phyloP scores from a whole-genome alignment of 106 monocot species.

The Dioscorea dumetorum region DNA sequence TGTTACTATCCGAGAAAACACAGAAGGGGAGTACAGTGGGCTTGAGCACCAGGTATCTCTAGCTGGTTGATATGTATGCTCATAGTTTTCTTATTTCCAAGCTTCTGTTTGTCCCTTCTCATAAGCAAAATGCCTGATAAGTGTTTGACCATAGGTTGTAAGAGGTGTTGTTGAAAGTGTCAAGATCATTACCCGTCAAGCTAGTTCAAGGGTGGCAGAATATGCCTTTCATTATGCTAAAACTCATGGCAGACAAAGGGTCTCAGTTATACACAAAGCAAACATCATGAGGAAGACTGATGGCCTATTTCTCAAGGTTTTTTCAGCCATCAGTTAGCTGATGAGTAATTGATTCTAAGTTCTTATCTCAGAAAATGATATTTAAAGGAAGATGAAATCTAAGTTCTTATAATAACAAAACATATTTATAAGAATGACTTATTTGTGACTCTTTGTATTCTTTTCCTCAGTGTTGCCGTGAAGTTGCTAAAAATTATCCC shows the following conservation, averaged over 20 bases:
- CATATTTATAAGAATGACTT: no score
- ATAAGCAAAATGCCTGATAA: background rate
- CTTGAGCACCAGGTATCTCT: slow-evolving; percentile 84
- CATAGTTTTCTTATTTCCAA: no score
- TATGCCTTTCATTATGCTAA: slow-evolving; percentile 97
- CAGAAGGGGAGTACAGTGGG: slow-evolving; percentile 95
- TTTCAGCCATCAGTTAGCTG: background rate
- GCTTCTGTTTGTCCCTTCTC: background rate
- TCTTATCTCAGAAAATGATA: background rate
- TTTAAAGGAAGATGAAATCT: background rate
- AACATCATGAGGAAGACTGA: slow-evolving; percentile 98
- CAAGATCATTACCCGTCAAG: slow-evolving; percentile 91
- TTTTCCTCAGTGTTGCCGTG: slow-evolving; percentile 78
- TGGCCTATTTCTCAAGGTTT: slow-evolving; percentile 90
- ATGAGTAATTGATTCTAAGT: background rate
- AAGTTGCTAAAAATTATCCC: slow-evolving; percentile 86
- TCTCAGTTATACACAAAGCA: slow-evolving; percentile 98
- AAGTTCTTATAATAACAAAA: background rate
- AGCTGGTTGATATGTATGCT: background rate
- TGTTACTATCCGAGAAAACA: slow-evolving; percentile 89
- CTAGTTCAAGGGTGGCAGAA: slow-evolving; percentile 89
- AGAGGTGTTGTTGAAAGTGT: slow-evolving; percentile 96
- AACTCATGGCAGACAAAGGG: slow-evolving; percentile 70
- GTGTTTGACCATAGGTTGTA: slow-evolving; percentile 51
- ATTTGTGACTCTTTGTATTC: background rate